Base-by-base conservation (phyloP, 169 alveolate species). In the Eimeria tenella region DNA sequence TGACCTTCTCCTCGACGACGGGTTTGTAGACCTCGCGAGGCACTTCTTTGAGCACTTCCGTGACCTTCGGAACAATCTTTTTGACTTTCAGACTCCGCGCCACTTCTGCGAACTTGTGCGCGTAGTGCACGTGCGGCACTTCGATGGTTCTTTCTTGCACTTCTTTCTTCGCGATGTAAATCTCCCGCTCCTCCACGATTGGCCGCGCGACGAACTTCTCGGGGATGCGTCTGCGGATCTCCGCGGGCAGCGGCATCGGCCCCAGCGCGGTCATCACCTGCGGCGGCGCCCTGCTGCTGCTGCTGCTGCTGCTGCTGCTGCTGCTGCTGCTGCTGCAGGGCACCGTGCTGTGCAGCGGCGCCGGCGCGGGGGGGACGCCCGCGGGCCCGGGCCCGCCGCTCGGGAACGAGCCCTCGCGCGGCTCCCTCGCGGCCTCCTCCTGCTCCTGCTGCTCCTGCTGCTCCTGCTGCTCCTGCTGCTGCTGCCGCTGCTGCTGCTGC, bases 221-320 rank as follows among this genome's bases (percentile, higher is more conserved):
- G 2, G 98, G 98, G 50, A 97, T 97, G 77, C 96, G 96, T 75
- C 95, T 93, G 90, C 97, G 95, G 65, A 97, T 95, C 92, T 97
- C 97, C 65, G 96, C 96, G 13, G 98, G 98, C 3, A 97, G 95
- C 55, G 98, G 98, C 62, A 97, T 95, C 17, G 98, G 98, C 0
- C 98, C 98, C 62, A 97, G 92, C 21, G 98, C 97, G n/a, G 98
- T 97, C 98, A 97, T 97, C 13, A 97, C 98, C 81, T 96, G 96
- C 60, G 98, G 97, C 52, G 97, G 97, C 52, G 94, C 95, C 11
- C 94, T 71, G 50, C 93, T 94, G 77, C 21, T 42, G 83, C 52
- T 23, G 58, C 77, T 17, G 75, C 75, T 15, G 49, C 65, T 75
- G 68, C 86, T 31, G 42, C 94, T 71, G 50, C 93, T 94, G 77